Base-by-base conservation (phyloP, 2,329 filamentous ascomycete genomes). In the Diaporthe eres region DNA sequence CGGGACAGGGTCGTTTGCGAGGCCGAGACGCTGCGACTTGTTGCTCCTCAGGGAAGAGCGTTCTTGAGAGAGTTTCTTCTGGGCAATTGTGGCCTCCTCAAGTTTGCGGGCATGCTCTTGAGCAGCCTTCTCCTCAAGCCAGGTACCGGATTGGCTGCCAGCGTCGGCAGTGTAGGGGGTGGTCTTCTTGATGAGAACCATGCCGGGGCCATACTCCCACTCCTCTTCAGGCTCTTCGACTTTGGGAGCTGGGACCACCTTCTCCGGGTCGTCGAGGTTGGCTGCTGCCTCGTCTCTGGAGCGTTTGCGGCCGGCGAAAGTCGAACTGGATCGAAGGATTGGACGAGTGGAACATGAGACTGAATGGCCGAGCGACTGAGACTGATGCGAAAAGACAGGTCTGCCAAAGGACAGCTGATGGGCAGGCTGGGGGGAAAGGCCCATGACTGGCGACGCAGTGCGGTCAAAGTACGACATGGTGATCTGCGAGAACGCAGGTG, bases 221-320 rank as follows among this genome's bases (percentile, higher is more conserved):
- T 92, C 90, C 71, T 91, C 88, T 82, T 92, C 91, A 25, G 89
- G 85, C 81, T 91, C 90, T 65, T 88, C 86, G 79, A 88, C 85
- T 63, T 85, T 81, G 76, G 85, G 82, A 73, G 80, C 61, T 86
- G 80, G 58, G 78, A 79, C 83, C 78, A 83, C 90, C 89, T 81
- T 92, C 85, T 81, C 83, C 3, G 83, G 83, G 7, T 91, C 88
- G 79, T 92, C 90, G 72, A 94, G 90, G 80, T 94, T 94, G 78
- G 89, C 86, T 37, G 89, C 88, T 74, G 94, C 93, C 83, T 96
- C 94, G 80, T 94, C 92, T 81, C 94, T 90, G 77, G 93, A 94
- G 79, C 94, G 92, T 86, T 96, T 96, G 82, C 93, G 92, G 79
- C 94, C 92, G 79, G 90, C 90, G n/a, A 83, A 82, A 57, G 81